phyloP scores from a whole-genome alignment of 176 grass and related monocot species.

The Aegilops sharonensis region DNA sequence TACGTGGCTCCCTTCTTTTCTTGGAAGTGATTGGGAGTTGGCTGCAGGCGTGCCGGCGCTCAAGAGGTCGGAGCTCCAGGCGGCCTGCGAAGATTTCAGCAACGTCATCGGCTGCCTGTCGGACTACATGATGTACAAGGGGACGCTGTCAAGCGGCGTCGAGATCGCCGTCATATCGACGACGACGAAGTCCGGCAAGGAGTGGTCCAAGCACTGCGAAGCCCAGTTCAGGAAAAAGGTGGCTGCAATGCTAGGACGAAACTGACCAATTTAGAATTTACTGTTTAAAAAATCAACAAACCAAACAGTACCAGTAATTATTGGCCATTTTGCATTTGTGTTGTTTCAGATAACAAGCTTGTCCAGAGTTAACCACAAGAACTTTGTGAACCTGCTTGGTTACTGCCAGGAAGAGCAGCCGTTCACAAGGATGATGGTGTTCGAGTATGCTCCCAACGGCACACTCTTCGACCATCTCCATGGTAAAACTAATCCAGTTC shows the following conservation, averaged over 20 bases:
- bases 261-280: background rate
- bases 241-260: background rate
- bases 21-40: background rate
- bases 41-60: conserved; percentile 58
- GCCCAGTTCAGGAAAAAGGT: conserved; percentile 87
- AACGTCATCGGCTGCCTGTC: conserved; percentile 68
- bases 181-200: conserved; percentile 45
- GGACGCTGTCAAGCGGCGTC: conserved; percentile 71
- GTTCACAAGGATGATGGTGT: conserved; percentile 98
- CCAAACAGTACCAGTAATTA: too few species aligned
- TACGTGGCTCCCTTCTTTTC: background rate
- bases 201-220: conserved; percentile 71
- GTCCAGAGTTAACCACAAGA: conserved; percentile 88
- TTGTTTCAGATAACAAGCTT: conserved; percentile 63
- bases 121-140: conserved; percentile 76
- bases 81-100: conserved; percentile 84
- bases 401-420: conserved; percentile 81
- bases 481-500: conserved; percentile 25
- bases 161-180: conserved; percentile 89
- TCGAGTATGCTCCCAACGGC: conserved; percentile 92
- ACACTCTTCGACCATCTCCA: conserved; percentile 93
- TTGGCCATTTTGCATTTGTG: background rate
- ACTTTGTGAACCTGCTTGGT: conserved; percentile 88
- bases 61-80: conserved; percentile 66
- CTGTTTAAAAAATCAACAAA: too few species aligned